A percentile compares a stretch with the other conserved stretches of the same genome.
Conservation (phyloP, 2,329 filamentous ascomycete genomes). For the Apiospora marii region DNA sequence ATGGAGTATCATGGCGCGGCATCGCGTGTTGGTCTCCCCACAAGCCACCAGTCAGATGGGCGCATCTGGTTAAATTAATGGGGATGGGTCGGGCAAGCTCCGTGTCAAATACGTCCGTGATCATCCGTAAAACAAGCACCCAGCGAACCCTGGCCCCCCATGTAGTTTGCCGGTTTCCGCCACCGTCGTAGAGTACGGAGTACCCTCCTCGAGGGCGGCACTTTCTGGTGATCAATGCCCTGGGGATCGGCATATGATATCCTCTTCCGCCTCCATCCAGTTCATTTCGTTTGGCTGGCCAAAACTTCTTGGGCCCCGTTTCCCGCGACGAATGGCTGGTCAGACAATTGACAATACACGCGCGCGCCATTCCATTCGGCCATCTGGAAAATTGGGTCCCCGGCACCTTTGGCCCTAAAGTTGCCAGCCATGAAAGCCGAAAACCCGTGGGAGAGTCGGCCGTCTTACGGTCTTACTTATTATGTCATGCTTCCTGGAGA, state of each 20-base stretch:
- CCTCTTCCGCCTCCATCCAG: background rate
- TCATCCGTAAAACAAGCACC: conserved; percentile 21
- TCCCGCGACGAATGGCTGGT: conserved; percentile 14
- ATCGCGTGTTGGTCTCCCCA: conserved; percentile 19
- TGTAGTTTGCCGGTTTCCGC: conserved; percentile 20
- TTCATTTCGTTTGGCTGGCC: no score
- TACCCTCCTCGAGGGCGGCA: background rate
- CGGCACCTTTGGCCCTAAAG: conserved; percentile 7
- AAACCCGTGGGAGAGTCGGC: conserved; percentile 14
- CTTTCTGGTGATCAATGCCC: background rate
- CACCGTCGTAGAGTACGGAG: conserved; percentile 5
- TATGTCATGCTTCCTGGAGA: conserved; percentile 7
- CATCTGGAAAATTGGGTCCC: conserved; percentile 14
- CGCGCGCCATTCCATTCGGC: conserved; percentile 4
- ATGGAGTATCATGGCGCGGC: conserved; percentile 20
- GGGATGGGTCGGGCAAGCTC: conserved; percentile 21
- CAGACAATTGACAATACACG: background rate
- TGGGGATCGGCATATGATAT: conserved; percentile 7
- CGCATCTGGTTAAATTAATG: conserved; percentile 21
- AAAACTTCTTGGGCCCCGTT: background rate
- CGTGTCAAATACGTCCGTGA: conserved; percentile 22
- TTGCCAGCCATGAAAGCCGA: conserved; percentile 15
- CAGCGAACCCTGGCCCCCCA: conserved; percentile 1
- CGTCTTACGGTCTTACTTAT: conserved; percentile 19
- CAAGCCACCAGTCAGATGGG: conserved; percentile 22